These are phyloP conservation scores for Avena eriantha DNA, from an alignment of 176 grass and related monocot genomes.

Conservation along the genomic window DNA sequence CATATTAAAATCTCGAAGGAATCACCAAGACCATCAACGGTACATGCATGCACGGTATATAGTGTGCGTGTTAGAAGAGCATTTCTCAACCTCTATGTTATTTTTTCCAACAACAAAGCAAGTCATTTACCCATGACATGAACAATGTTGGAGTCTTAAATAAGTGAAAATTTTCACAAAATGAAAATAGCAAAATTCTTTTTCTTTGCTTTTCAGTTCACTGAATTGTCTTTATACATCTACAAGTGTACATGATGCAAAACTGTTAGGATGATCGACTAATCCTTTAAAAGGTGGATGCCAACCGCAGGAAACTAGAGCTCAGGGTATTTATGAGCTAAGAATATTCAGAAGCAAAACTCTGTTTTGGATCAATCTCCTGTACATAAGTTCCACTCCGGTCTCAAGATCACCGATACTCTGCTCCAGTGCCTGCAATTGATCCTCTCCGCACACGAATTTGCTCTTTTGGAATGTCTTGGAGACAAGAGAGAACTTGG, in stretches of 20 bases:
- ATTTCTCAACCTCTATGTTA: no score
- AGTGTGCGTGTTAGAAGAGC: no score
- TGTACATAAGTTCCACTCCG: slow-evolving; percentile 38
- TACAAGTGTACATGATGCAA: slow-evolving; percentile 21
- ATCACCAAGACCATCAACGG: no score
- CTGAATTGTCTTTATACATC: slow-evolving; percentile 7
- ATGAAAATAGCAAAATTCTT: slow-evolving; percentile 13
- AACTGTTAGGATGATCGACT: slow-evolving; percentile 29
- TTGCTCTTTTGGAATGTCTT: slow-evolving; percentile 42
- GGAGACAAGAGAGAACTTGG: neutral
- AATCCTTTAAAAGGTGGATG: slow-evolving; percentile 53
- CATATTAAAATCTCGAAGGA: no score
- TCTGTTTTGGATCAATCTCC: slow-evolving; percentile 53
- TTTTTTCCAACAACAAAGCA: neutral
- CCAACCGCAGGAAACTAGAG: slow-evolving; percentile 32
- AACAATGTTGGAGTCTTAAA: neutral
- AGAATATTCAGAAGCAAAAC: slow-evolving; percentile 59
- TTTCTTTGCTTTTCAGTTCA: neutral
- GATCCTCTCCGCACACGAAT: slow-evolving; percentile 37
- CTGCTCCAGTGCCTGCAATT: slow-evolving; percentile 49
- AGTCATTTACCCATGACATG: slow-evolving; percentile 19
- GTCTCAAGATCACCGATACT: slow-evolving; percentile 36
- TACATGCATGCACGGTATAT: no score
- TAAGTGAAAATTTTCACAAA: neutral
- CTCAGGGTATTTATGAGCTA: slow-evolving; percentile 29